A percentile compares a stretch with the other conserved stretches of the same genome.
phyloP scores from a whole-genome alignment of 345 rosid species.

The Corchorus capsularis region DNA sequence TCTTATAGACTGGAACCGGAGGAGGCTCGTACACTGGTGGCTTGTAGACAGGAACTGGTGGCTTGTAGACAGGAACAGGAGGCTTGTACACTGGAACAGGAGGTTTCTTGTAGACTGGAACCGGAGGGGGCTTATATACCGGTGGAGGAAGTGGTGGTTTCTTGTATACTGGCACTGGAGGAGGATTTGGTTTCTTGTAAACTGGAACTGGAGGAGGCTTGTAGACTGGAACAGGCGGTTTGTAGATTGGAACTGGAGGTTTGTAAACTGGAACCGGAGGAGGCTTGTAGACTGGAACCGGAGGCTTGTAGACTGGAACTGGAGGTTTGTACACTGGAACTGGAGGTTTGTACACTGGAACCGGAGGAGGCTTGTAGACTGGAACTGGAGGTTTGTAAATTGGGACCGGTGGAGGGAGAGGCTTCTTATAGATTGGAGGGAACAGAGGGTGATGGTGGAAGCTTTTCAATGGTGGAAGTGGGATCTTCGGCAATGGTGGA shows the following conservation, averaged over 20 bases:
- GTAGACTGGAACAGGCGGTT: conserved; percentile 12
- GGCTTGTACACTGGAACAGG: conserved; percentile 26
- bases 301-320: conserved; percentile 6
- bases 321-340: conserved; percentile 6
- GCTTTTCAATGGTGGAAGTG: conserved; percentile 37
- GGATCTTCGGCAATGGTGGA: conserved; percentile 20
- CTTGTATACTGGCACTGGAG: conserved; percentile 19
- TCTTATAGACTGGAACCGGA: conserved; percentile 17
- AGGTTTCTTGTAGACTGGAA: background rate
- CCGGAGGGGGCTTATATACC: background rate
- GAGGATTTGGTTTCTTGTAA: conserved; percentile 22
- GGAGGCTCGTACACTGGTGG: conserved; percentile 38
- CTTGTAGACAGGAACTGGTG: conserved; percentile 25
- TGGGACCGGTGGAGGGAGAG: conserved; percentile 21
- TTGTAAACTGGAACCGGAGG: conserved; percentile 23
- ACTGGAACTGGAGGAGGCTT: conserved; percentile 23
- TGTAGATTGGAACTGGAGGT: conserved; percentile 21
- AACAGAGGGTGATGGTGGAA: conserved; percentile 28
- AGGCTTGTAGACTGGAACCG: conserved; percentile 9
- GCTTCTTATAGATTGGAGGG: conserved; percentile 27
- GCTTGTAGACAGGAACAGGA: conserved; percentile 23
- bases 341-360: background rate
- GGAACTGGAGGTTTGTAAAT: conserved; percentile 28
- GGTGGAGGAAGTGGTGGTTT: background rate
- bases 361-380: background rate